A percentile compares a stretch with the other conserved stretches of the same genome.
These are phyloP conservation scores for Aspergillus floridensis DNA, from an alignment of 2,329 filamentous ascomycete species.

Conservation along the genomic window DNA sequence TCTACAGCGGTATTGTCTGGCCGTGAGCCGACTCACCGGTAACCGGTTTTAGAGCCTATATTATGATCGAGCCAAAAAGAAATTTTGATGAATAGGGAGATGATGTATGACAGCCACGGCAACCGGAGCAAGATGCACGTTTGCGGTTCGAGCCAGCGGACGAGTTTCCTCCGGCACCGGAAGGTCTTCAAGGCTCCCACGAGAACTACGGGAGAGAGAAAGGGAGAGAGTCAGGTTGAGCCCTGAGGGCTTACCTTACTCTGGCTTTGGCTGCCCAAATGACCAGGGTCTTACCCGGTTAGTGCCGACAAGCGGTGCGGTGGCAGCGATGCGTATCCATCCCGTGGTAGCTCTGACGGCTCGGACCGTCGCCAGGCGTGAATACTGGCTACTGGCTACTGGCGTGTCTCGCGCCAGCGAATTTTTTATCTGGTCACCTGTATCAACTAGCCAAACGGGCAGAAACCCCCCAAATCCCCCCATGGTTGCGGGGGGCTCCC, in stretches of 20 bases:
- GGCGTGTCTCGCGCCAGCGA: slow-evolving; percentile 16
- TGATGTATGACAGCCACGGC: neutral
- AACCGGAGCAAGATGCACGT: slow-evolving; percentile 1
- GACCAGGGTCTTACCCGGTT: slow-evolving; percentile 20
- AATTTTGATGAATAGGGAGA: neutral
- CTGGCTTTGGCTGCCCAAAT: slow-evolving; percentile 31
- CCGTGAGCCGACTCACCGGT: neutral
- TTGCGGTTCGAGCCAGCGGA: neutral
- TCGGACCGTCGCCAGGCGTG: slow-evolving; percentile 28
- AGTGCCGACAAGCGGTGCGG: slow-evolving; percentile 18
- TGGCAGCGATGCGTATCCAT: slow-evolving; percentile 6
- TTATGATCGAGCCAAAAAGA: slow-evolving; percentile 1
- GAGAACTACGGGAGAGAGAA: neutral
- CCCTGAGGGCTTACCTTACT: slow-evolving; percentile 3
- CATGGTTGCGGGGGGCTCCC: slow-evolving; percentile 8
- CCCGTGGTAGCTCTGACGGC: slow-evolving; percentile 24
- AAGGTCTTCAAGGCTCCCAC: neutral
- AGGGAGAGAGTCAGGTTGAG: slow-evolving; percentile 8
- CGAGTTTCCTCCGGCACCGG: neutral
- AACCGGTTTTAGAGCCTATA: neutral
- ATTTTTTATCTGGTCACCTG: slow-evolving; percentile 12
- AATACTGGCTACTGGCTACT: slow-evolving; percentile 10
- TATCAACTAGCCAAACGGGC: slow-evolving; percentile 11
- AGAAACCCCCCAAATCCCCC: slow-evolving; percentile 1
- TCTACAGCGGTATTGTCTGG: neutral